Evolutionary conservation across 257 asterid species (phyloP), one percentile per base, ranked within the genome.

Genomic region (Dorcoceras hygrometricum): DNA sequence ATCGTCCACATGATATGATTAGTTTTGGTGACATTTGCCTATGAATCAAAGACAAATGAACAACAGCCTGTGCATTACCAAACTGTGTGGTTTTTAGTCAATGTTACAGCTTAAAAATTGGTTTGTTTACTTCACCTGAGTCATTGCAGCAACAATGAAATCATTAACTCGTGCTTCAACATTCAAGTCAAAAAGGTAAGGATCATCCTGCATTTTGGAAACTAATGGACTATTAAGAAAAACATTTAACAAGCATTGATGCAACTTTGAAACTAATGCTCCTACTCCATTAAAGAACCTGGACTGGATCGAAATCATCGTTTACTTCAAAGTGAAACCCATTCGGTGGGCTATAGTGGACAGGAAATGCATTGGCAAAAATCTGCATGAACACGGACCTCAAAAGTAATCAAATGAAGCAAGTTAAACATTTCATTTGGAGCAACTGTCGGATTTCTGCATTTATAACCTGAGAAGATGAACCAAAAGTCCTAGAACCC

Each of bases 1-100:
- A 86, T 90, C 22, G 97, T 88, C 95, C 95, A 90, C 97, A 90
- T 90, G 19, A 90, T 81, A 76, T 90, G 97, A 80, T 88, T 84
- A 32, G 89, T 81, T 55, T 83, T 86, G 0, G 97, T 90, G 57
- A 90, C 88, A 72, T 90, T 90, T 67, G 91, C 87, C 96, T 90
- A 80, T 54, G 68, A 16, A 74, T 66, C 69, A 53, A 54, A 72
- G 71, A 61, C 63, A 75, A 46, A 62, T 72, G 43, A 79, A 16
- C 46, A 36, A 69, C 3, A 14, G 18, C 46, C 12, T 36, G 22
- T 12, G 20, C 59, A 43, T 22, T 36, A 48, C 62, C 59, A 11
- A 0, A n/a, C 50, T 8, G 19, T 36, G 25, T 28, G 39, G 27
- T 48, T 27, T 10, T 23, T 51, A 31, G 18, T 48, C 24, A 4